Base-by-base conservation (phyloP, 352 stramenopile species). In the Phytophthora vignae region DNA sequence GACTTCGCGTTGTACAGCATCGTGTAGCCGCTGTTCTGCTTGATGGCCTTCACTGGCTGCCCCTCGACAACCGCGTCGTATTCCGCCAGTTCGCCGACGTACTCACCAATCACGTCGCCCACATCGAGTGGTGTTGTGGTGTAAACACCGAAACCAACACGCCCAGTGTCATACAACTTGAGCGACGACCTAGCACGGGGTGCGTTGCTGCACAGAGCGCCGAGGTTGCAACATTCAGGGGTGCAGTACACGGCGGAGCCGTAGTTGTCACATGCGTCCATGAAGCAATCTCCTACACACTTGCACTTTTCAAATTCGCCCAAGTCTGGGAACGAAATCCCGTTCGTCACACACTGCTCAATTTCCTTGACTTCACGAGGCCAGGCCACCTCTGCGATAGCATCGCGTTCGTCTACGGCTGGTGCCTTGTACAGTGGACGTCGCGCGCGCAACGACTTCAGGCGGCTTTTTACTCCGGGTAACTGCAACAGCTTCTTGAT, bases 201-300 rank as follows among this genome's bases (percentile, higher is more conserved):
- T n/a, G n/a, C n/a, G n/a, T n/a, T n/a, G n/a, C n/a, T n/a, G n/a
- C n/a, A n/a, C n/a, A n/a, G n/a, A n/a, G n/a, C n/a, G n/a, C n/a
- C n/a, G n/a, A 71, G 44, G 0, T 56, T 58, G 46, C 55, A 71
- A 7, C n/a, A 64, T 1, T 36, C 9, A 0, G 48, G 17, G 1
- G 64, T 71, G 21, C 64, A 71, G 19, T 49, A 64, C 1, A 58
- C 25, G 1, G 29, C 55, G 0, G 21, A 48, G 4, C 2, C 19
- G 0, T 11, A 55, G 36, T 70, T 70, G 9, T 42, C 19, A 22
- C 62, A 67, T 1, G 33, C 60, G 38, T 67, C 60, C 22, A 53
- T 31, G 55, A 67, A n/a, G n/a, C 33, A 67, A 17, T 67, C 60
- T 2, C 50, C 31, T 56, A 50, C 10, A 21, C 42, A 50, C 14